phyloP scores from a whole-genome alignment of 805 yeast species.

The Saturnispora zaruensis region DNA sequence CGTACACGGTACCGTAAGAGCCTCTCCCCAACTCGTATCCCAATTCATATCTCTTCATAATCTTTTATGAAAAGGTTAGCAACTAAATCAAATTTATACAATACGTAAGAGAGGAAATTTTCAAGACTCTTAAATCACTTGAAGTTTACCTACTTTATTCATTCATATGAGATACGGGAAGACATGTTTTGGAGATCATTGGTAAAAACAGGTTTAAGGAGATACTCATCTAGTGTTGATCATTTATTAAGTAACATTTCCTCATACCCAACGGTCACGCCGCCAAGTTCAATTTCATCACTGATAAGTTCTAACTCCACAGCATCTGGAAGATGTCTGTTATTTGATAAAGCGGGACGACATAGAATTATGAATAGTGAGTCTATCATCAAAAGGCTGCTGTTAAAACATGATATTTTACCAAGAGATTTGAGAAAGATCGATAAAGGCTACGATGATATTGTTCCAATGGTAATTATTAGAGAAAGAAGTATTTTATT shows the following conservation, averaged over 20 bases:
- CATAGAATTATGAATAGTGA: constrained; percentile 39
- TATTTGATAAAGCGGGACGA: constrained; percentile 39
- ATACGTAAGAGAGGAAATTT: neutral
- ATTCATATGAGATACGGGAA: neutral
- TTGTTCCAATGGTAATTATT: constrained; percentile 48
- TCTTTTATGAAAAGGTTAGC: neutral
- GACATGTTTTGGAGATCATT: neutral
- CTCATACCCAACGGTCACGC: constrained; percentile 9
- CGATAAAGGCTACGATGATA: constrained; percentile 38
- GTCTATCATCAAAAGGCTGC: constrained; percentile 34
- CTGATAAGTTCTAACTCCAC: constrained; percentile 1
- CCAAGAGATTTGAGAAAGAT: constrained; percentile 49
- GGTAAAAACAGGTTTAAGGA: neutral
- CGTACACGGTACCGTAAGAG: constrained; percentile 69
- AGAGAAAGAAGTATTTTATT: constrained; percentile 39
- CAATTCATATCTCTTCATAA: constrained; percentile 29
- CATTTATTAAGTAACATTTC: constrained; percentile 4
- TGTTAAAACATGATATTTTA: constrained; percentile 37
- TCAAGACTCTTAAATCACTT: neutral
- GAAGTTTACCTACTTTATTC: neutral
- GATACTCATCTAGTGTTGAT: constrained; percentile 5
- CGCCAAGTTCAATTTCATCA: constrained; percentile 9
- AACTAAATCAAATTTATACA: neutral
- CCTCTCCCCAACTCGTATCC: constrained; percentile 62
- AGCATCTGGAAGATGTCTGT: constrained; percentile 32